Evolutionary conservation across 306 rosid genomes (phyloP).

Genomic region (Dalbergia cultrata): DNA sequence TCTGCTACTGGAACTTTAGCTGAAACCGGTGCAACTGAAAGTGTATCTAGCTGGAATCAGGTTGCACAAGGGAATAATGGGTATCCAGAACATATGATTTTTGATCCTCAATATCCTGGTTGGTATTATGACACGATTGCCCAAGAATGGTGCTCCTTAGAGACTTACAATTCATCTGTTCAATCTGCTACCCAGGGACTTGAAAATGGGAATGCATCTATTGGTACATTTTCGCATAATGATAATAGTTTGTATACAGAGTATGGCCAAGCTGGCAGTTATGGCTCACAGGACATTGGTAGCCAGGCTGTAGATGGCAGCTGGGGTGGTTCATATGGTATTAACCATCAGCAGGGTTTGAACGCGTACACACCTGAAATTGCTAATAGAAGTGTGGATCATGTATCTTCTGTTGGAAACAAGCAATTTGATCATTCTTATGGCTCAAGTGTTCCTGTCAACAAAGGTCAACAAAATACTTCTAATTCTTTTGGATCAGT

Average conservation of each 20-base stretch:
- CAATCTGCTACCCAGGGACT: constrained; percentile 50
- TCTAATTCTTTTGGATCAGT: constrained; percentile 59
- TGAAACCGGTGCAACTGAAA: constrained; percentile 54
- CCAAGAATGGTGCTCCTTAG: constrained; percentile 77
- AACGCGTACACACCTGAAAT: constrained; percentile 49
- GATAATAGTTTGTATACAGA: constrained; percentile 50
- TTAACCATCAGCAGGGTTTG: constrained; percentile 54
- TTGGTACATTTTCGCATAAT: constrained; percentile 43
- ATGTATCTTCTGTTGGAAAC: constrained; percentile 50
- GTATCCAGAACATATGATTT: constrained; percentile 80
- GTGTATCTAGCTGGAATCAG: constrained; percentile 61
- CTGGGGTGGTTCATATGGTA: constrained; percentile 59
- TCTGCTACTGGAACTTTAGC: constrained; percentile 61
- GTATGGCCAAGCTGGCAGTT: constrained; percentile 51
- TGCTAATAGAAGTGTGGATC: constrained; percentile 44
- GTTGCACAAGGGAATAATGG: constrained; percentile 62
- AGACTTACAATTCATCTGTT: constrained; percentile 59
- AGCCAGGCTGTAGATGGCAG: constrained; percentile 57
- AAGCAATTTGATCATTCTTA: constrained; percentile 57
- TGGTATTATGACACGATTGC: constrained; percentile 83
- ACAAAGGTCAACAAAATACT: constrained; percentile 59
- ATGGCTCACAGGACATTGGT: constrained; percentile 52
- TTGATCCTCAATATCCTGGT: constrained; percentile 85
- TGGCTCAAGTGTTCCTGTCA: constrained; percentile 50
- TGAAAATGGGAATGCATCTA: constrained; percentile 57